Conservation (phyloP, 1,284 basidiomycete species). For the Gomphus sp. region DNA sequence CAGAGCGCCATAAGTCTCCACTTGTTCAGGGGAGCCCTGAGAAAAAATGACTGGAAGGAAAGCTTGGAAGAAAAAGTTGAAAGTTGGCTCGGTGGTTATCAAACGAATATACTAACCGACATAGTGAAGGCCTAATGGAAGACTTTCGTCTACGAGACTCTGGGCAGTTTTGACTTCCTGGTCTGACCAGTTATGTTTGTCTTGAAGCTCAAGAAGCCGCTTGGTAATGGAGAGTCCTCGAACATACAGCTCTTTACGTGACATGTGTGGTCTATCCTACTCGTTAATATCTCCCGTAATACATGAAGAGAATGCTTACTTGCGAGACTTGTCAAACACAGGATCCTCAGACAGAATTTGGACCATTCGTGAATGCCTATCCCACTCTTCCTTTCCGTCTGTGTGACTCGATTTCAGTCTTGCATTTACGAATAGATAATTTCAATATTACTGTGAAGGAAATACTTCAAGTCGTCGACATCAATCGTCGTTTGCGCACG, state of each 20-base stretch:
- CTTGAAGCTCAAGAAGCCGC: slow-evolving; percentile 46
- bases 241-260: slow-evolving; percentile 40
- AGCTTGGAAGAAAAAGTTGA: slow-evolving; percentile 26
- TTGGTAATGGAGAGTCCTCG: slow-evolving; percentile 42
- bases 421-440: not conserved
- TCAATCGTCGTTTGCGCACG: slow-evolving; percentile 32
- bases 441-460: slow-evolving; percentile 38
- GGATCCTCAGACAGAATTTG: slow-evolving; percentile 45
- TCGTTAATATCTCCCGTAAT: slow-evolving; percentile 17
- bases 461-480: slow-evolving; percentile 31
- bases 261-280: slow-evolving; percentile 38
- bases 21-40: slow-evolving; percentile 44
- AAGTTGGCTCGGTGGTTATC: not conserved
- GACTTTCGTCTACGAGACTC: slow-evolving; percentile 37
- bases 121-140: slow-evolving; percentile 47
- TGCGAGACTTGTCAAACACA: slow-evolving; percentile 53
- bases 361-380: slow-evolving; percentile 37
- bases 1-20: slow-evolving; percentile 40
- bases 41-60: slow-evolving; percentile 59
- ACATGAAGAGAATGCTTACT: slow-evolving; percentile 25
- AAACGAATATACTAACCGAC: slow-evolving; percentile 32
- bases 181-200: slow-evolving; percentile 42
- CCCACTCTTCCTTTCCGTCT: slow-evolving; percentile 44
- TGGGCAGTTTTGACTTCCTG: slow-evolving; percentile 37
- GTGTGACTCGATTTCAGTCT: not conserved